A percentile compares a stretch with the other conserved stretches of the same genome.
Conservation (phyloP, 306 rosid species). For the Sicyos edulis region DNA sequence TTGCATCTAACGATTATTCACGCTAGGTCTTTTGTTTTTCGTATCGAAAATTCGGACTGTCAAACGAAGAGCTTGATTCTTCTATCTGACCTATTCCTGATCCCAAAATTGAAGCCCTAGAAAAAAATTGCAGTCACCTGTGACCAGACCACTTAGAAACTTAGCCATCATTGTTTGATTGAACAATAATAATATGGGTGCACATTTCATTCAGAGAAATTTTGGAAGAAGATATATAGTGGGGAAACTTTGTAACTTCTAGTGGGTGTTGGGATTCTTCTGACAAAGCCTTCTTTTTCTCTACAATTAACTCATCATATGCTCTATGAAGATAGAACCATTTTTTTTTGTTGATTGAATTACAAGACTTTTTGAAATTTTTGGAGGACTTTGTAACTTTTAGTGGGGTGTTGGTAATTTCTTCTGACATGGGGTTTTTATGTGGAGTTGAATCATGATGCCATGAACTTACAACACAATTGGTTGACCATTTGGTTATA, state of each 20-base stretch:
- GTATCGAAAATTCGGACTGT: too few species aligned
- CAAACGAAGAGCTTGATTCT: too few species aligned
- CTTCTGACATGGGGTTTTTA: neutral
- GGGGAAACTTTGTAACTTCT: neutral
- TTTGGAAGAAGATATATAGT: neutral
- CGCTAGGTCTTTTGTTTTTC: too few species aligned
- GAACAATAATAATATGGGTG: neutral
- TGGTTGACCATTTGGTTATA: neutral
- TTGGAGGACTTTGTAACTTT: neutral
- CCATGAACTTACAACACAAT: neutral
- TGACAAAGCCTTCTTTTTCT: neutral
- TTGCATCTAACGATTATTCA: too few species aligned
- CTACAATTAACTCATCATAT: neutral
- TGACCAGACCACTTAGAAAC: neutral
- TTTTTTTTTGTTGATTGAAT: neutral
- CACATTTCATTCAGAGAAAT: neutral
- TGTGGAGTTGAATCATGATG: neutral
- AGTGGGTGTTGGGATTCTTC: neutral
- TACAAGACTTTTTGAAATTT: neutral
- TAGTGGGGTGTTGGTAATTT: neutral
- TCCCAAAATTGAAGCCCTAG: too few species aligned
- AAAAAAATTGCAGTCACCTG: neutral
- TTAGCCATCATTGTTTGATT: neutral
- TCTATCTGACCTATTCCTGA: too few species aligned
- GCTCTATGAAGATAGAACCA: neutral